Conservation (phyloP, 257 asterid species). For the Echium plantagineum region DNA sequence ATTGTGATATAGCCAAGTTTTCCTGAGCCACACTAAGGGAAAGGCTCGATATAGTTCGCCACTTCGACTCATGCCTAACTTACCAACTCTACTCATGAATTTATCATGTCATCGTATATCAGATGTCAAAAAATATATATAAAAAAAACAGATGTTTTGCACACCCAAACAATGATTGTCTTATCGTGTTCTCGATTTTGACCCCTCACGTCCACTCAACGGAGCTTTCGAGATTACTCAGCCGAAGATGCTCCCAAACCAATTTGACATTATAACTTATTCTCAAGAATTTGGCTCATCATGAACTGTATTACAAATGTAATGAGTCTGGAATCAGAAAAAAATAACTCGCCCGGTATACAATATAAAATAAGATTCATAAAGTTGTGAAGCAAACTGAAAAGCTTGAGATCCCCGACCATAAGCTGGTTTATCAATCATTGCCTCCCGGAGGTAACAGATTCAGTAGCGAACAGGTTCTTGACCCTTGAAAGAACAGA, state of each 20-base stretch:
- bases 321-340: not conserved
- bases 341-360: not conserved
- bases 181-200: too few relatives aligned
- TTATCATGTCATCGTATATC: too few relatives aligned
- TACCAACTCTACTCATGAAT: too few relatives aligned
- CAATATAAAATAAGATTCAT: not conserved
- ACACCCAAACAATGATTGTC: too few relatives aligned
- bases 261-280: not conserved
- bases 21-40: too few relatives aligned
- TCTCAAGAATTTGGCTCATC: not conserved
- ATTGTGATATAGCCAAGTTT: too few relatives aligned
- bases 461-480: conserved; percentile 56
- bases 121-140: too few relatives aligned
- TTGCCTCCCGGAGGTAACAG: conserved; percentile 65
- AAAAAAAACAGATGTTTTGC: too few relatives aligned
- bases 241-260: not conserved
- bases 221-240: too few relatives aligned
- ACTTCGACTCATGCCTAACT: too few relatives aligned
- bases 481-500: conserved; percentile 83
- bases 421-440: conserved; percentile 10
- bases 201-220: too few relatives aligned
- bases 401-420: not conserved
- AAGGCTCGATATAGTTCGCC: too few relatives aligned
- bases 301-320: not conserved
- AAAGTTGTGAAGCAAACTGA: not conserved